Evolutionary conservation across 805 yeast genomes (phyloP).

Genomic region (Myxozyma lipomycoides): DNA sequence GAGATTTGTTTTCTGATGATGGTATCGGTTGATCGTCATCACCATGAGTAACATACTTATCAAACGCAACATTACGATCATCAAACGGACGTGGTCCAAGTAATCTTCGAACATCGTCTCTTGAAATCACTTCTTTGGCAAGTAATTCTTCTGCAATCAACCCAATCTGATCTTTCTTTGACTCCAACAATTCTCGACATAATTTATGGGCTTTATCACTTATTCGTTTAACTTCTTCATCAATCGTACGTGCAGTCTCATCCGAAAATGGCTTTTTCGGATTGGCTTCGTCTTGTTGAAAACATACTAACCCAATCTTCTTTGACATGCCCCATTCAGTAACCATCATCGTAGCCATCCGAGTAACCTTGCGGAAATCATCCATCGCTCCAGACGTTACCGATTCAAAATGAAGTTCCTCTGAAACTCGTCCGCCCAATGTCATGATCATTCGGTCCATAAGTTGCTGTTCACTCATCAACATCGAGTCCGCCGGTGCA

Average conservation of each 20-base stretch:
- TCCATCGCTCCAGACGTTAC: constrained; percentile 96
- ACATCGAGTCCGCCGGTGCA: constrained; percentile 85
- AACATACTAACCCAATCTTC: constrained; percentile 77
- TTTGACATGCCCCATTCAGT: constrained; percentile 86
- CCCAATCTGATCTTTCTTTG: constrained; percentile 71
- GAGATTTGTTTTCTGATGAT: not conserved
- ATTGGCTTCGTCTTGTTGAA: constrained; percentile 65
- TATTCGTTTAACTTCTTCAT: constrained; percentile 73
- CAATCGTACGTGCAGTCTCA: constrained; percentile 75
- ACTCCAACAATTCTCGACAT: constrained; percentile 64
- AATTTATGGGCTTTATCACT: constrained; percentile 69
- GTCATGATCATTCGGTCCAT: constrained; percentile 94
- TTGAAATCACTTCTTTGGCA: constrained; percentile 80
- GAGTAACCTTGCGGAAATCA: constrained; percentile 93
- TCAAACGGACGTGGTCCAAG: constrained; percentile 91
- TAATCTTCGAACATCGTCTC: constrained; percentile 88
- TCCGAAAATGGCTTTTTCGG: constrained; percentile 87
- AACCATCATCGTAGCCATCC: constrained; percentile 91
- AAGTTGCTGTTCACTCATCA: constrained; percentile 72
- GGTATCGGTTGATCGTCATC: constrained; percentile 1
- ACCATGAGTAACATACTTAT: constrained; percentile 48
- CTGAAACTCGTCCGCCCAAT: constrained; percentile 94
- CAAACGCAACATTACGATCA: constrained; percentile 86
- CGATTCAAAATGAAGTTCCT: constrained; percentile 85
- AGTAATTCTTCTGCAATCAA: constrained; percentile 83